phyloP scores from a whole-genome alignment of 306 rosid genomes.

The Herpetospermum pedunculosum region DNA sequence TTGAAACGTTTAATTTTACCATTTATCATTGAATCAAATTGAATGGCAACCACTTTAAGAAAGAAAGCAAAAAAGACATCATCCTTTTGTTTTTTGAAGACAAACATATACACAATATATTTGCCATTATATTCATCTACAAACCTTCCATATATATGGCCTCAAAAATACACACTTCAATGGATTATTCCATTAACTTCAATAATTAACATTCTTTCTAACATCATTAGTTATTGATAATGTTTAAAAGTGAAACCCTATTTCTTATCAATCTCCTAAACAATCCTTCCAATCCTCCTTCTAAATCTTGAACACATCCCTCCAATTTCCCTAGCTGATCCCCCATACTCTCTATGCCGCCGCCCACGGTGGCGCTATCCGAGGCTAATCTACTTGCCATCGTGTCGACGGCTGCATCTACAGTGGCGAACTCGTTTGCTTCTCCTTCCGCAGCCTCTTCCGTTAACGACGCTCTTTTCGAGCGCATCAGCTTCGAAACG shows the following conservation, averaged over 20 bases:
- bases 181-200: not conserved
- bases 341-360: not conserved
- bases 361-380: not conserved
- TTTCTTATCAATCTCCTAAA: constrained; percentile 17
- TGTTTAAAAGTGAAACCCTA: constrained; percentile 23
- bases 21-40: no score
- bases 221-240: constrained; percentile 8
- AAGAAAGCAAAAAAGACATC: no score
- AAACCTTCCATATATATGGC: not conserved
- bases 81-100: not conserved
- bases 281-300: constrained; percentile 11
- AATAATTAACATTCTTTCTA: not conserved
- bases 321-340: constrained; percentile 12
- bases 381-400: not conserved
- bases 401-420: not conserved
- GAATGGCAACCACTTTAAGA: no score
- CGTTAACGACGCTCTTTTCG: not conserved
- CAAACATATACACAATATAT: not conserved
- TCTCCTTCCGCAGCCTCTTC: constrained; percentile 5
- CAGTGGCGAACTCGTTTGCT: constrained; percentile 8
- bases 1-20: no score
- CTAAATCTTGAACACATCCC: constrained; percentile 11
- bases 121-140: not conserved
- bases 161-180: not conserved
- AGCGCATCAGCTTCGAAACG: constrained; percentile 12